Base-by-base conservation (phyloP, 768 basidiomycete species). In the Lentinus brumalis region DNA sequence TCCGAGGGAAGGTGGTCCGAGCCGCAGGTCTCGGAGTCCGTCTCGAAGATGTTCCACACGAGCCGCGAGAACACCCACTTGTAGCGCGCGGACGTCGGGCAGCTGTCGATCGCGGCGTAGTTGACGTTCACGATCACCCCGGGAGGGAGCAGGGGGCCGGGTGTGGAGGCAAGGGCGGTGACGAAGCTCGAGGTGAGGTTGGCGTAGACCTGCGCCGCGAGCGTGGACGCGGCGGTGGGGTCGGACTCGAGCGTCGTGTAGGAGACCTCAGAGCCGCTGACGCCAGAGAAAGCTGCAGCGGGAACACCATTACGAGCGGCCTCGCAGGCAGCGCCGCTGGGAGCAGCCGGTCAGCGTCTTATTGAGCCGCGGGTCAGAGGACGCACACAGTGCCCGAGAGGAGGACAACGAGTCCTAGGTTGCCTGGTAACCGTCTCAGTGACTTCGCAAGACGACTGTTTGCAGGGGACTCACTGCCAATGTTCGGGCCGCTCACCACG, bases 261-360 rank as follows among this genome's bases (percentile, higher is more conserved):
- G 3, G 81, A 83, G 11, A 82, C 79, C 54, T 77, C 74, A 0
- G 77, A 71, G 10, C 75, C 80, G 16, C 75, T 72, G 12, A 66
- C 64, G 31, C 75, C 78, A 12, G 81, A 83, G 71, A 82, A 83
- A 0, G 83, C 83, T 35, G 78, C 74, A 1, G 82, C 77, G 2
- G 83, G 81, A 40, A 84, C 74, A 35, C 83, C 83, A 64, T 79
- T 75, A 44, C 74, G 65, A 1, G 81, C 78, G 4, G 82, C 79
- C 69, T 81, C 81, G 14, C 74, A 74, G 0, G 83, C 81, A 1
- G 83, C 83, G 5, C 81, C 81, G 26, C 82, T 84, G 57, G 2
- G 10, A n/a, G 4, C 12, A 26, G 47, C 18, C 60, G 59, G 39
- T 15, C 40, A 18, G 9, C 14, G 12, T 16, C 21, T 16, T 35